phyloP scores from a whole-genome alignment of 495 filamentous ascomycete genomes.

The Cercophora scortea region DNA sequence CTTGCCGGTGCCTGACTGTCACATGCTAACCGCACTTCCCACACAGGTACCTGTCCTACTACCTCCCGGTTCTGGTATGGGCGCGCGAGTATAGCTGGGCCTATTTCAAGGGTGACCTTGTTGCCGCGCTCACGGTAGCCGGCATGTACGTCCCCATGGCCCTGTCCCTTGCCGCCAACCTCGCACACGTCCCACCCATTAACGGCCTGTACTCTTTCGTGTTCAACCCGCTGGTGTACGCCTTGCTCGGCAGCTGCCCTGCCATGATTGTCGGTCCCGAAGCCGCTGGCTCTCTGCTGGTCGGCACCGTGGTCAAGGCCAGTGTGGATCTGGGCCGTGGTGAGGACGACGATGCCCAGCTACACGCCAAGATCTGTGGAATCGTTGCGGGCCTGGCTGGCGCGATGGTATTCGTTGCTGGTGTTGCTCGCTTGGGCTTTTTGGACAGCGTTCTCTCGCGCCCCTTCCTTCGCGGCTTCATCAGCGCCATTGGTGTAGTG shows the following conservation, averaged over 20 bases:
- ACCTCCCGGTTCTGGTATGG: conserved; percentile 88
- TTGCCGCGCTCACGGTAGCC: conserved; percentile 82
- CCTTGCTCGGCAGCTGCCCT: conserved; percentile 81
- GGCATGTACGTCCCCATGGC: conserved; percentile 99
- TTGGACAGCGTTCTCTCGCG: conserved; percentile 89
- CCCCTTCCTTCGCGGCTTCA: conserved; percentile 90
- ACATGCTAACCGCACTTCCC: not conserved
- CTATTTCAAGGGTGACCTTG: conserved; percentile 77
- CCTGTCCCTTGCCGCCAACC: conserved; percentile 84
- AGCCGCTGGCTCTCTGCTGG: conserved; percentile 84
- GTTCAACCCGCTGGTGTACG: conserved; percentile 83
- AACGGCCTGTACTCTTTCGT: conserved; percentile 95
- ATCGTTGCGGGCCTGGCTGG: conserved; percentile 82
- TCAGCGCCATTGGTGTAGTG: conserved; percentile 91
- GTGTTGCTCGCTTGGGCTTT: conserved; percentile 80
- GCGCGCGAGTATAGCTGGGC: conserved; percentile 72
- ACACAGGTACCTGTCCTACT: conserved; percentile 81
- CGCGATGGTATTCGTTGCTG: conserved; percentile 75
- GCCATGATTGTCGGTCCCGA: conserved; percentile 94
- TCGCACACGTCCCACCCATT: conserved; percentile 87
- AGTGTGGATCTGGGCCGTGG: conserved; percentile 63
- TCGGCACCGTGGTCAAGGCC: conserved; percentile 74
- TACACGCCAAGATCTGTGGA: conserved; percentile 79
- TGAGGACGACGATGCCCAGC: conserved; percentile 59
- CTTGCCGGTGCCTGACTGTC: not conserved